phyloP scores from a whole-genome alignment of 306 rosid species.

The Quercus parvula region DNA sequence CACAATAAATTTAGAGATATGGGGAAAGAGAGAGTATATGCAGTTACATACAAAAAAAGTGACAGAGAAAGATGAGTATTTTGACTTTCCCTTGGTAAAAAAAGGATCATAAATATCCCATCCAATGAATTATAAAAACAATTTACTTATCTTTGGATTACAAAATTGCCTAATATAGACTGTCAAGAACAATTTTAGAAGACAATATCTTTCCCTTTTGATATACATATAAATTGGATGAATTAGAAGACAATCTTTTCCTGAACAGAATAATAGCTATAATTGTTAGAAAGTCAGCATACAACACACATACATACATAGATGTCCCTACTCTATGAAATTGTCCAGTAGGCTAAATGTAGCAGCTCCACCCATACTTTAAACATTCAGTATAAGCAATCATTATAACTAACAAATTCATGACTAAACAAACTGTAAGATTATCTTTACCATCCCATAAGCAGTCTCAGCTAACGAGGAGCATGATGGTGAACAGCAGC shows the following conservation, averaged over 20 bases:
- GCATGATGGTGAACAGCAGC: not conserved
- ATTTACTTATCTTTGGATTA: not conserved
- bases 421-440: not conserved
- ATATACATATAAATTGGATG: too few species aligned
- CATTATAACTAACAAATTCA: not conserved
- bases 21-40: constrained; percentile 6
- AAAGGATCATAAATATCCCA: not conserved
- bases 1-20: constrained; percentile 15
- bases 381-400: not conserved
- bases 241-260: not conserved
- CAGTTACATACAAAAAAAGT: not conserved
- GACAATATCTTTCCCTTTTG: not conserved
- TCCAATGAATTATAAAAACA: not conserved
- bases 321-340: too few species aligned
- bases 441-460: not conserved
- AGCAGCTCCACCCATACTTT: too few species aligned
- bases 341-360: too few species aligned
- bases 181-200: not conserved
- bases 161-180: not conserved
- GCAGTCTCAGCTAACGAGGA: not conserved
- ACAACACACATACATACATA: not conserved
- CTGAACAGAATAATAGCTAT: not conserved
- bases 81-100: not conserved
- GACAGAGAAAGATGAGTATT: not conserved
- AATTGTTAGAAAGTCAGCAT: not conserved